Conservation (phyloP, 345 rosid species). For the Moricandia arvensis region DNA sequence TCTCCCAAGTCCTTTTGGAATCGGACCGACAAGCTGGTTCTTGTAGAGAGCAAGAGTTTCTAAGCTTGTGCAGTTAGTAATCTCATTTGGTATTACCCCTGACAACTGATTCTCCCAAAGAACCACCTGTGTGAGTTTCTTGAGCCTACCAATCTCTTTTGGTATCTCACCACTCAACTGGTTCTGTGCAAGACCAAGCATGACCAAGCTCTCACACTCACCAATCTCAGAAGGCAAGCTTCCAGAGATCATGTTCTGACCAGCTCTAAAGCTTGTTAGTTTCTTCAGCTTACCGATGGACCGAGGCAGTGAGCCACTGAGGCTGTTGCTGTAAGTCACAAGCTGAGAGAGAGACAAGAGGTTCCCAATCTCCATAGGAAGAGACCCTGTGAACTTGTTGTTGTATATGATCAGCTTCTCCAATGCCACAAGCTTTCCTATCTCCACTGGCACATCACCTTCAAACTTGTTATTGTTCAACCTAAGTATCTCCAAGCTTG, state of each 20-base stretch:
- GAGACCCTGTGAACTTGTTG: conserved; percentile 70
- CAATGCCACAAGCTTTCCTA: conserved; percentile 52
- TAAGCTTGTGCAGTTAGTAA: conserved; percentile 67
- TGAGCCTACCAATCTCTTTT: conserved; percentile 67
- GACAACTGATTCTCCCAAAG: conserved; percentile 79
- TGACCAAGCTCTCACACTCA: conserved; percentile 55
- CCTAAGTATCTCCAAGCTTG: conserved; percentile 49
- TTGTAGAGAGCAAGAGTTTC: conserved; percentile 67
- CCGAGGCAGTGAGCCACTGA: conserved; percentile 63
- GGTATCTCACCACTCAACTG: conserved; percentile 61
- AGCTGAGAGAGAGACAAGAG: conserved; percentile 60
- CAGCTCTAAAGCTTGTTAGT: conserved; percentile 63
- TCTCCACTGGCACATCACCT: conserved; percentile 56
- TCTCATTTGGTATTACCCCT: conserved; percentile 66
- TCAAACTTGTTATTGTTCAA: conserved; percentile 64
- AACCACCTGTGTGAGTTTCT: conserved; percentile 53
- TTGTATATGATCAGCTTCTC: conserved; percentile 59
- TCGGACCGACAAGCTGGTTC: conserved; percentile 67
- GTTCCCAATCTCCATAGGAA: conserved; percentile 67
- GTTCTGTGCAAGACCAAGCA: conserved; percentile 91
- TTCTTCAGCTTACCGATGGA: conserved; percentile 64
- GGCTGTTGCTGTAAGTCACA: conserved; percentile 67
- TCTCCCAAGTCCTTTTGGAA: conserved; percentile 64
- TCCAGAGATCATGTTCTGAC: conserved; percentile 85
- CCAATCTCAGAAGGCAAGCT: conserved; percentile 73